Conservation (phyloP, 768 basidiomycete species). For the Collybia mongolica region DNA sequence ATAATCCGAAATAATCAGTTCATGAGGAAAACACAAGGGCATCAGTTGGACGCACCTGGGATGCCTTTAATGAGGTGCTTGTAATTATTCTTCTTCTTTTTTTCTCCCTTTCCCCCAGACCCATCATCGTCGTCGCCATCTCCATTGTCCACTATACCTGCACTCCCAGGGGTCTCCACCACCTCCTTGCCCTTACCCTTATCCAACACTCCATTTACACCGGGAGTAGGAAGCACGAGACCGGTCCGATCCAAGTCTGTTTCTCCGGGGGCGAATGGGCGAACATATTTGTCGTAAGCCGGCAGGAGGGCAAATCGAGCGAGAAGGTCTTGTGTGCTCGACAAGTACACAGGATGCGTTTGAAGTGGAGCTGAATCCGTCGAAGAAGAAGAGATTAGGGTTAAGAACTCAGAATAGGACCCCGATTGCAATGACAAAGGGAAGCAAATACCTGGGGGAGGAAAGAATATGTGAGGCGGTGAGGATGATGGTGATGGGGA, state of each 20-base stretch:
- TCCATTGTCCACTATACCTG: conserved; percentile 31
- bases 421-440: neutral
- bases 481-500: conserved; percentile 28
- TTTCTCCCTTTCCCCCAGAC: conserved; percentile 51
- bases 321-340: conserved; percentile 79
- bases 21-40: conserved; percentile 1
- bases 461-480: conserved; percentile 28
- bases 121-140: conserved; percentile 56
- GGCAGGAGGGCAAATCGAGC: conserved; percentile 66
- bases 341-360: conserved; percentile 48
- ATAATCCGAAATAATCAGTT: conserved; percentile 8
- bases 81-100: conserved; percentile 79
- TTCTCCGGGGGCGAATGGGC: conserved; percentile 42
- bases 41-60: conserved; percentile 50
- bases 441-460: conserved; percentile 37
- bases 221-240: conserved; percentile 12
- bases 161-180: conserved; percentile 30
- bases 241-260: conserved; percentile 20
- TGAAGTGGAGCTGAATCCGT: conserved; percentile 28
- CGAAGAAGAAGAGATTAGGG: neutral
- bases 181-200: conserved; percentile 54
- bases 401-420: no score
- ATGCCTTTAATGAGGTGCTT: conserved; percentile 75
- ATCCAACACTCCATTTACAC: conserved; percentile 26
- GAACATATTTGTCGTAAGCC: conserved; percentile 82